These are phyloP conservation scores for Polytolypa hystricis DNA, from an alignment of 2,329 filamentous ascomycete genomes.

Conservation along the genomic window DNA sequence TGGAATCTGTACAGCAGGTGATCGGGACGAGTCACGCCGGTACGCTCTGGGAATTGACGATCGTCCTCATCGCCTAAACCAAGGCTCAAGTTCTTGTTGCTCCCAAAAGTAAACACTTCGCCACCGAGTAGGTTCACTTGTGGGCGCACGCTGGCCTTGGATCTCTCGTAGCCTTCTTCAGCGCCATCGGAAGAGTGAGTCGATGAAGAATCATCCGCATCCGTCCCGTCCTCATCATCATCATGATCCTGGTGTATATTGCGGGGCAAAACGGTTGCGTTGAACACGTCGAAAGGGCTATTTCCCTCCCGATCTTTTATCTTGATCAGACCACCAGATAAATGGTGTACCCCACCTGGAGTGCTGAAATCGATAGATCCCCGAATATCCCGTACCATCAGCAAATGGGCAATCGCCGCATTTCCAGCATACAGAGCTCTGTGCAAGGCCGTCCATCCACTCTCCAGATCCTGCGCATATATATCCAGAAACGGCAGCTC, in stretches of 20 bases:
- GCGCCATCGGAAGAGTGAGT: slow-evolving; percentile 37
- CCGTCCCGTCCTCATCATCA: slow-evolving; percentile 27
- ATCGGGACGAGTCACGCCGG: slow-evolving; percentile 63
- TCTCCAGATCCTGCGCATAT: slow-evolving; percentile 78
- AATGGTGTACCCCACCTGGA: slow-evolving; percentile 43
- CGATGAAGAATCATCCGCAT: slow-evolving; percentile 37
- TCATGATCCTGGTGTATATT: slow-evolving; percentile 40
- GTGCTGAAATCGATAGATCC: slow-evolving; percentile 53
- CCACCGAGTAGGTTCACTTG: slow-evolving; percentile 50
- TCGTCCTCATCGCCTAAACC: slow-evolving; percentile 95
- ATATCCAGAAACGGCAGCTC: slow-evolving; percentile 76
- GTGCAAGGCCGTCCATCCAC: slow-evolving; percentile 91
- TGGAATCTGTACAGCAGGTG: slow-evolving; percentile 65
- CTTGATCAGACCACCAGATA: slow-evolving; percentile 70
- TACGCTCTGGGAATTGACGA: slow-evolving; percentile 80
- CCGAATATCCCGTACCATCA: slow-evolving; percentile 66
- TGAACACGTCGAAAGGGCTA: slow-evolving; percentile 87
- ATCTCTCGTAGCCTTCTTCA: slow-evolving; percentile 30
- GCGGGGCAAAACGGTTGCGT: slow-evolving; percentile 72
- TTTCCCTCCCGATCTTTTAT: slow-evolving; percentile 93
- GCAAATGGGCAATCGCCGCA: slow-evolving; percentile 68
- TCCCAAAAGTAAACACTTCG: slow-evolving; percentile 88
- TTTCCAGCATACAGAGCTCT: slow-evolving; percentile 85
- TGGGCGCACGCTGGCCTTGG: slow-evolving; percentile 19
- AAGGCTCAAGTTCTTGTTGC: slow-evolving; percentile 87